These are phyloP conservation scores for Penicillium sclerotiorum DNA, from an alignment of 2,329 filamentous ascomycete species.

Conservation along the genomic window DNA sequence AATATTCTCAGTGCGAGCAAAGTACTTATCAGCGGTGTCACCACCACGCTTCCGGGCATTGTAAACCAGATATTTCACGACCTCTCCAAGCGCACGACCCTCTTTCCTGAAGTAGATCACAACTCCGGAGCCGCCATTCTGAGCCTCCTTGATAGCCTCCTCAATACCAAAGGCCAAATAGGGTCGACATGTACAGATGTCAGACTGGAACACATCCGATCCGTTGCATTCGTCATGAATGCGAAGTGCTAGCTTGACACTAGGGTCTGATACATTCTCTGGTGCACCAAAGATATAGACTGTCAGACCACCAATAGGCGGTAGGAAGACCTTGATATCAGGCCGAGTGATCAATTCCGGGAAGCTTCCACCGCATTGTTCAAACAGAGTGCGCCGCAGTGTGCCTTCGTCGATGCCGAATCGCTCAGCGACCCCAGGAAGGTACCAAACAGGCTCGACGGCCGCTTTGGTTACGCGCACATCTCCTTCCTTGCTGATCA, in stretches of 20 bases:
- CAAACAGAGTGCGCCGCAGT: conserved; percentile 83
- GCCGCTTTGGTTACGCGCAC: conserved; percentile 94
- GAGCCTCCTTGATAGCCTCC: conserved; percentile 95
- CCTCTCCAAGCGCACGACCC: conserved; percentile 89
- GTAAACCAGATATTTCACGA: conserved; percentile 81
- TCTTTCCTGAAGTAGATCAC: conserved; percentile 99
- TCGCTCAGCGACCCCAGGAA: conserved; percentile 84
- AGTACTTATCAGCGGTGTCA: conserved; percentile 62
- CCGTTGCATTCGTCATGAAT: conserved; percentile 93
- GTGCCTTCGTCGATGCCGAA: conserved; percentile 91
- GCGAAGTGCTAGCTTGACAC: conserved; percentile 76
- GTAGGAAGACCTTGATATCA: conserved; percentile 94
- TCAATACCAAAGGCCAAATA: conserved; percentile 97
- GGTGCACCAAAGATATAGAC: conserved; percentile 98
- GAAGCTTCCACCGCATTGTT: conserved; percentile 93
- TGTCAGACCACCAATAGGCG: conserved; percentile 91
- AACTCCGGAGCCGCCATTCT: conserved; percentile 88
- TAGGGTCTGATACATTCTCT: conserved; percentile 88
- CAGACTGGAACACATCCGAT: conserved; percentile 94
- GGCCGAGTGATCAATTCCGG: conserved; percentile 92
- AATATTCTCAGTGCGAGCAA: conserved; percentile 96
- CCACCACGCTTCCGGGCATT: conserved; percentile 51
- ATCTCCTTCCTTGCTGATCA: conserved; percentile 79
- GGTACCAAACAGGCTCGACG: conserved; percentile 90
- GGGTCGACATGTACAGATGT: conserved; percentile 91